phyloP scores from a whole-genome alignment of 495 filamentous ascomycete species.

The Venustampulla echinocandica region DNA sequence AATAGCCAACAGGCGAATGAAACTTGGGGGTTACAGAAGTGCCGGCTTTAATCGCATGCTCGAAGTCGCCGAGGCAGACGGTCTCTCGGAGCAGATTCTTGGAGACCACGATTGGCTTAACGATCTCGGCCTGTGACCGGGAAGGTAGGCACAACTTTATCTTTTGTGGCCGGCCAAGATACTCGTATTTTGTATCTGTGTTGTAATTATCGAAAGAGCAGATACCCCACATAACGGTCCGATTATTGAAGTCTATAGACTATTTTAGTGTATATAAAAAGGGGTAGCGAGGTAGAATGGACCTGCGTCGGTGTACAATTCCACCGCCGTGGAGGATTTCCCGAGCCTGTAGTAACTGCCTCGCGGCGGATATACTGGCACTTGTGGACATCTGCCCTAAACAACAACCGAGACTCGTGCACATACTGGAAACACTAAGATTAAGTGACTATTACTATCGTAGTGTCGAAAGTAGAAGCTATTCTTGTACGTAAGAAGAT shows the following conservation, averaged over 20 bases:
- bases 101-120: not conserved
- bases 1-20: constrained; percentile 20
- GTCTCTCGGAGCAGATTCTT: constrained; percentile 11
- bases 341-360: constrained; percentile 24
- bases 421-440: constrained; percentile 26
- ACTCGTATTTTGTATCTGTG: constrained; percentile 23
- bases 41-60: constrained; percentile 16
- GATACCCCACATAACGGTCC: constrained; percentile 24
- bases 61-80: constrained; percentile 11
- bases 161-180: constrained; percentile 24
- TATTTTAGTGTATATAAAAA: not conserved
- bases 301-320: constrained; percentile 23
- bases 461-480: constrained; percentile 18
- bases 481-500: constrained; percentile 21
- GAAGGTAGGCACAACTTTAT: constrained; percentile 10
- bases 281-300: not conserved
- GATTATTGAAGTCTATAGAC: constrained; percentile 18
- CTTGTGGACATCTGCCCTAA: constrained; percentile 14
- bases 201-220: constrained; percentile 15
- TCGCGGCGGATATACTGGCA: constrained; percentile 27
- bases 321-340: constrained; percentile 23
- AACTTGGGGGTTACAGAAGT: constrained; percentile 12
- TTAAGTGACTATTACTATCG: constrained; percentile 16
- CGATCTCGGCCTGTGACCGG: not conserved
- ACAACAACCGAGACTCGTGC: constrained; percentile 20